A percentile compares a stretch with the other conserved stretches of the same genome.
phyloP scores from a whole-genome alignment of 164 flowering plant species.

The Chloranthus sessilifolius region DNA sequence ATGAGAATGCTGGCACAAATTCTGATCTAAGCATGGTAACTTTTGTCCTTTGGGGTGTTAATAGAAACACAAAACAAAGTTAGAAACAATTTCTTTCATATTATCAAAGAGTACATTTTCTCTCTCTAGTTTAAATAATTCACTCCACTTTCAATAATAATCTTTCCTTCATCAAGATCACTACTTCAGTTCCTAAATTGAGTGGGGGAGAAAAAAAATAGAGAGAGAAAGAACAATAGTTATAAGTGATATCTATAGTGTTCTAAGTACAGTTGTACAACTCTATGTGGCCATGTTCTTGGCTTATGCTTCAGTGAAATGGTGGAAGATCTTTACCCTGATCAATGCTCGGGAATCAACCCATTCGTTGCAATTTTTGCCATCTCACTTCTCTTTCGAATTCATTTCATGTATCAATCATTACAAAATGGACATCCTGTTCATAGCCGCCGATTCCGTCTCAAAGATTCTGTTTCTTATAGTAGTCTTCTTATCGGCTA shows the following conservation, averaged over 20 bases:
- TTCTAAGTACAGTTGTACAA: slow-evolving; percentile 23
- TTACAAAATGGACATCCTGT: slow-evolving; percentile 21
- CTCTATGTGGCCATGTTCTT: slow-evolving; percentile 28
- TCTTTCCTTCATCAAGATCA: too few species aligned
- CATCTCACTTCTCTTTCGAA: slow-evolving; percentile 26
- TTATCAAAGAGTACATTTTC: too few species aligned
- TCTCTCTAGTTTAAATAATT: too few species aligned
- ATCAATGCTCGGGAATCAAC: slow-evolving; percentile 33
- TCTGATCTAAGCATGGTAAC: too few species aligned
- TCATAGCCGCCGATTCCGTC: slow-evolving; percentile 25
- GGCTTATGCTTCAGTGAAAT: slow-evolving; percentile 26
- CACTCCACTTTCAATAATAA: too few species aligned
- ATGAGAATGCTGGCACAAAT: too few species aligned
- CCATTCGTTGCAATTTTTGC: slow-evolving; percentile 23
- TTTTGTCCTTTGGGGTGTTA: too few species aligned
- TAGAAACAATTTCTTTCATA: too few species aligned
- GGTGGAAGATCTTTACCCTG: slow-evolving; percentile 27
- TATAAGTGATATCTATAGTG: slow-evolving; percentile 18
- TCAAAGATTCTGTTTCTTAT: slow-evolving; percentile 14
- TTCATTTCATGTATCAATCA: slow-evolving; percentile 25
- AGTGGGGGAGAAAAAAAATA: too few species aligned
- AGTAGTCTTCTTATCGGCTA: slow-evolving; percentile 18
- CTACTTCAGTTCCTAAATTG: too few species aligned
- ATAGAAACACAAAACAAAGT: too few species aligned
- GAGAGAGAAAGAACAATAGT: slow-evolving; percentile 17